These are phyloP conservation scores for Hippophae tibetana DNA, from an alignment of 306 rosid genomes.

Conservation along the genomic window DNA sequence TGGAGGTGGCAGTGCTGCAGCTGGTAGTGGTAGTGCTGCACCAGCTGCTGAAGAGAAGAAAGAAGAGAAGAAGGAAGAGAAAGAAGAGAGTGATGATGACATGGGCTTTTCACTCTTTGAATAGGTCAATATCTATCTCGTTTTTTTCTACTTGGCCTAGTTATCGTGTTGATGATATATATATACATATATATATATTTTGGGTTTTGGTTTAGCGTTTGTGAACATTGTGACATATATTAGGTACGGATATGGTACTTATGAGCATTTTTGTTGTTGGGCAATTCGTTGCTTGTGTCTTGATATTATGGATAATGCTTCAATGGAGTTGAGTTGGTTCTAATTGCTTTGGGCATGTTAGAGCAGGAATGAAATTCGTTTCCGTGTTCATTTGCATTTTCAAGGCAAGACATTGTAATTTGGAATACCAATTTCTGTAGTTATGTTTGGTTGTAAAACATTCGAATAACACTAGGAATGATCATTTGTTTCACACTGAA, in stretches of 20 bases:
- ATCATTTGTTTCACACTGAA: no score
- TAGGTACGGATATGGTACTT: slow-evolving; percentile 8
- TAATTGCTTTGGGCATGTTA: no score
- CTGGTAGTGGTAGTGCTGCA: slow-evolving; percentile 46
- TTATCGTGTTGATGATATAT: slow-evolving; percentile 5
- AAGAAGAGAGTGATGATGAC: slow-evolving; percentile 72
- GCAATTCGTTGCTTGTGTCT: no score
- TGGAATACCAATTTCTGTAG: no score
- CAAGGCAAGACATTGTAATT: no score
- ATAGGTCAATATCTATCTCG: slow-evolving; percentile 24
- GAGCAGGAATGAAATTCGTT: no score
- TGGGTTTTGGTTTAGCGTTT: slow-evolving; percentile 12
- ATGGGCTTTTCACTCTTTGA: slow-evolving; percentile 84
- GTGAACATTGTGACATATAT: slow-evolving; percentile 22
- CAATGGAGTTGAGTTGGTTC: no score
- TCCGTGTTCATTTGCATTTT: no score
- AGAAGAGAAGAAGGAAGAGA: slow-evolving; percentile 53
- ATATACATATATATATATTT: neutral
- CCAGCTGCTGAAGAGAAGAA: slow-evolving; percentile 33
- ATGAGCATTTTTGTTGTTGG: no score
- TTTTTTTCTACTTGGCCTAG: neutral
- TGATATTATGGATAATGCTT: no score
- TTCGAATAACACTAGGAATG: no score
- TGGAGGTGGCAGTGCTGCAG: slow-evolving; percentile 51
- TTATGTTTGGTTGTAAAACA: no score